Percentiles rank a stretch among this genome's conserved stretches.
Evolutionary conservation across 2,329 filamentous ascomycete species (phyloP).

Genomic region (Arthroderma sp.): DNA sequence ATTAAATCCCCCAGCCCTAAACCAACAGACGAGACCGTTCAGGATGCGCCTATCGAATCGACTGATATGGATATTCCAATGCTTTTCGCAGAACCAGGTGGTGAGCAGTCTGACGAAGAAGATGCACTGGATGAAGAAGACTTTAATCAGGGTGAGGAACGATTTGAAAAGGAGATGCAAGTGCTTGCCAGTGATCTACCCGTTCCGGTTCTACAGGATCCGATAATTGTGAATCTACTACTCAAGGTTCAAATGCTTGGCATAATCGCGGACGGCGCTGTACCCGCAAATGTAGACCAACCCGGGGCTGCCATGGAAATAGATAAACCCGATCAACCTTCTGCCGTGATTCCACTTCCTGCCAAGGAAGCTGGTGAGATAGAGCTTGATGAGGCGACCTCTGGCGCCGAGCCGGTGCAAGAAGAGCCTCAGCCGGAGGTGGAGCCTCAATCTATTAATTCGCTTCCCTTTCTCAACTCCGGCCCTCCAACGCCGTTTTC

Average conservation of each 20-base stretch:
- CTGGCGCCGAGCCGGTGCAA: neutral
- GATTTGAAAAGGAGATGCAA: slow-evolving; percentile 34
- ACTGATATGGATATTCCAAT: slow-evolving; percentile 8
- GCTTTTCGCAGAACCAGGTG: slow-evolving; percentile 24
- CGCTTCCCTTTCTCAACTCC: slow-evolving; percentile 32
- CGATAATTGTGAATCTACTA: slow-evolving; percentile 27
- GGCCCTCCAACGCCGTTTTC: slow-evolving; percentile 32
- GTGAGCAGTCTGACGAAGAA: slow-evolving; percentile 34
- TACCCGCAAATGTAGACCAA: slow-evolving; percentile 17
- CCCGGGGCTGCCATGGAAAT: slow-evolving; percentile 13
- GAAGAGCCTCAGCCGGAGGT: slow-evolving; percentile 5
- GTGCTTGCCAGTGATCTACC: slow-evolving; percentile 31
- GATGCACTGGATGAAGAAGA: slow-evolving; percentile 36
- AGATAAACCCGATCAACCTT: slow-evolving; percentile 8
- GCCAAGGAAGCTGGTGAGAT: slow-evolving; percentile 15
- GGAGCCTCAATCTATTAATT: slow-evolving; percentile 28
- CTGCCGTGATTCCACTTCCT: slow-evolving; percentile 13
- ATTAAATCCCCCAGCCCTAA: too few relatives aligned
- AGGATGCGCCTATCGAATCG: slow-evolving; percentile 1
- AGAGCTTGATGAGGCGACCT: slow-evolving; percentile 4
- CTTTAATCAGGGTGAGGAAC: slow-evolving; percentile 31
- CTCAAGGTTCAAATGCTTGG: slow-evolving; percentile 33
- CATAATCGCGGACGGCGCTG: slow-evolving; percentile 25
- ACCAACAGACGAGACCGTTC: too few relatives aligned
- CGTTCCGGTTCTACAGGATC: slow-evolving; percentile 29